Base-by-base conservation (phyloP, 1,284 basidiomycete genomes). In the Ceratobasidium sp. region DNA sequence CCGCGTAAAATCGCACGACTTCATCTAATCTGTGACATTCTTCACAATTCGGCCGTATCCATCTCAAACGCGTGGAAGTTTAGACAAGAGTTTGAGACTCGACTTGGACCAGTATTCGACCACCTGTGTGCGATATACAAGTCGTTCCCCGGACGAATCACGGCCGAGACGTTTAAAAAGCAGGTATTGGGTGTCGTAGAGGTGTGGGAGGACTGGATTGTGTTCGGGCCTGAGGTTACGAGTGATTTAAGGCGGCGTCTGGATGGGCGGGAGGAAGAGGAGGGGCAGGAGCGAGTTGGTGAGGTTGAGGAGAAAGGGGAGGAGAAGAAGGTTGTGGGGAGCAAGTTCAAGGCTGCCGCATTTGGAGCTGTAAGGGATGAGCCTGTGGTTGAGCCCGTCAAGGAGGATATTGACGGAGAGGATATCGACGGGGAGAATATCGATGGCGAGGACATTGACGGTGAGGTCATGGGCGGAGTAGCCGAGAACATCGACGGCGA, bases 121-220 rank as follows among this genome's bases (percentile, higher is more conserved):
- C 97, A 98, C 84, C 89, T 98, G 60, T 94, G 94, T n/a, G 93
- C 91, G 55, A 95, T 98, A 68, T 96, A 97, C 83, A 92, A 95
- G 79, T 95, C 94, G 28, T 95, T 98, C 83, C 94, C 95, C 0
- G 97, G 97, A 2, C 89, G 95, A 60, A 96, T 98, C 83, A 97
- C 96, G 6, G 97, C 96, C 18, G 95, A 97, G 81, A 93, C 93
- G 1, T 98, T 98, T 88, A 97, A 94, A 86, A 93, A 92, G 80
- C 95, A 97, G 84, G 94, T 98, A 72, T 91, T 91, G 2, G 87
- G 90, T 0, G 91, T 99, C 13, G 88, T 99, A 0, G 94, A 97
- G 82, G 92, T 97, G 28, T 99, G 97, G 97, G 97, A 98, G 83
- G 92, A 96, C 82, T 97, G 96, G 95, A 96, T 97, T 79, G 94